Conservation (phyloP, 306 rosid species). For the Malus sieversii region DNA sequence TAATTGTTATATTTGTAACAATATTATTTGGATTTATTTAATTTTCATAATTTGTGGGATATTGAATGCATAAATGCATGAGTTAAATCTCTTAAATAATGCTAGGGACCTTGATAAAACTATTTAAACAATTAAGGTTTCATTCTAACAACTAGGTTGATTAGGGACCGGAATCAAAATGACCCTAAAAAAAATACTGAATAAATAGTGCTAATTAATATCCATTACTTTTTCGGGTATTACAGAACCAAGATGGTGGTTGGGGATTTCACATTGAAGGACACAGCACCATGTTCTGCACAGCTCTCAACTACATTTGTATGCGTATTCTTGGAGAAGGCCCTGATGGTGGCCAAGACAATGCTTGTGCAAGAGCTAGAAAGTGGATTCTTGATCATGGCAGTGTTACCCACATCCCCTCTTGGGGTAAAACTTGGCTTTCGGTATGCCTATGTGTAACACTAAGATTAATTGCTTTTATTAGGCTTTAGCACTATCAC, state of each 20-base stretch:
- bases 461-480: too few relatives aligned
- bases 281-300: constrained; percentile 70
- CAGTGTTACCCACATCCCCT: constrained; percentile 51
- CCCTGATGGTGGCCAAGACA: constrained; percentile 41
- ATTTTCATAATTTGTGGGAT: too few relatives aligned
- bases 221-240: background rate
- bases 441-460: constrained; percentile 30
- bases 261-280: constrained; percentile 82
- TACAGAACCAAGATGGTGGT: constrained; percentile 79
- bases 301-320: constrained; percentile 53
- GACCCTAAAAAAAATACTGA: too few relatives aligned
- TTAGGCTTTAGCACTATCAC: too few relatives aligned
- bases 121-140: too few relatives aligned
- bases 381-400: constrained; percentile 75
- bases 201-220: background rate
- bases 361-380: constrained; percentile 60
- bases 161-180: too few relatives aligned
- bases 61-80: too few relatives aligned
- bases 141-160: too few relatives aligned
- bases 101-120: too few relatives aligned
- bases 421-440: constrained; percentile 84
- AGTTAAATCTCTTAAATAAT: too few relatives aligned
- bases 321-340: constrained; percentile 63
- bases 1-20: too few relatives aligned
- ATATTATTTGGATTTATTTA: too few relatives aligned